Conservation (phyloP, 768 basidiomycete species). For the Leucogyrophana mollusca region DNA sequence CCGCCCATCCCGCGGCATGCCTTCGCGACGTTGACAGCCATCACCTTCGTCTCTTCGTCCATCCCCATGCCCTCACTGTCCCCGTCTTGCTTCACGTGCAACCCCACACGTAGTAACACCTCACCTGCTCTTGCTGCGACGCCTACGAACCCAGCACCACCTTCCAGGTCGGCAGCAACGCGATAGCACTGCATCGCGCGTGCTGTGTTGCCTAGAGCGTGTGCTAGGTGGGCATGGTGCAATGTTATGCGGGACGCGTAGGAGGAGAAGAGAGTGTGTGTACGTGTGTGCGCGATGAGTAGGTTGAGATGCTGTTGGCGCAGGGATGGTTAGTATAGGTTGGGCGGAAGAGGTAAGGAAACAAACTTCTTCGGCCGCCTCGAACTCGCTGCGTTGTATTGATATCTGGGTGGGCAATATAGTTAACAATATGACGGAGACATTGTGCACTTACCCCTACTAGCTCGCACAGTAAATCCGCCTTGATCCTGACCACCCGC, state of each 20-base stretch:
- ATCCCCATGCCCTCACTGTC: background rate
- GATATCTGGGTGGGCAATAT: constrained; percentile 45
- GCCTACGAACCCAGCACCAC: constrained; percentile 27
- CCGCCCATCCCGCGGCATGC: constrained; percentile 51
- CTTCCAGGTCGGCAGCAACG: constrained; percentile 54
- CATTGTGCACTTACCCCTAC: constrained; percentile 47
- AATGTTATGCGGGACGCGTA: constrained; percentile 67
- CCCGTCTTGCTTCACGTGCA: constrained; percentile 15
- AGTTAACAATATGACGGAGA: background rate
- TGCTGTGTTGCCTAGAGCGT: constrained; percentile 52
- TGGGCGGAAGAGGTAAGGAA: background rate
- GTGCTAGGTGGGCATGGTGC: constrained; percentile 72
- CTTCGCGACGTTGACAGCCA: constrained; percentile 37
- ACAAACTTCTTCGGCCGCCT: constrained; percentile 41
- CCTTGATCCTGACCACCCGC: constrained; percentile 59
- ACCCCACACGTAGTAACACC: constrained; percentile 49
- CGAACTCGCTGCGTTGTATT: constrained; percentile 64
- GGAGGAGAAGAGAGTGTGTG: constrained; percentile 48
- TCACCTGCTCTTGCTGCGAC: constrained; percentile 53
- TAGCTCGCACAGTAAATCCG: constrained; percentile 71
- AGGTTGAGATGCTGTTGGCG: constrained; percentile 37
- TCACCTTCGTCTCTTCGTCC: constrained; percentile 26
- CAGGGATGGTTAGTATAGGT: background rate
- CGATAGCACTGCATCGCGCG: constrained; percentile 63
- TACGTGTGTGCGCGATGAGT: constrained; percentile 63